Evolutionary conservation across 805 yeast species (phyloP).

Genomic region (Lipomyces spencermartinsiae): DNA sequence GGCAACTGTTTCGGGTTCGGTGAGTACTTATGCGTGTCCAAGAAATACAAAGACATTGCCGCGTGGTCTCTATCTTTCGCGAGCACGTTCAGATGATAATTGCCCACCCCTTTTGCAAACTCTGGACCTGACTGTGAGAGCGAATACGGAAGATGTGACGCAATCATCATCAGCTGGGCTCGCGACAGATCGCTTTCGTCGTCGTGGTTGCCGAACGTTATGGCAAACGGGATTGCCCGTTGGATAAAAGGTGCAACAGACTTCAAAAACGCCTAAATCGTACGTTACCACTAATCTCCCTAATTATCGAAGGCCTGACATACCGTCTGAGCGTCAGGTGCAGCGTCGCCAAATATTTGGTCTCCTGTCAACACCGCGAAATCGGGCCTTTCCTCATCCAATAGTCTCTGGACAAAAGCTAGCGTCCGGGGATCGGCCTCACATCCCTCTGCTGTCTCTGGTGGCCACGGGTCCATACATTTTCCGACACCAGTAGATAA

Average conservation of each 20-base stretch:
- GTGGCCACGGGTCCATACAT: conserved; percentile 65
- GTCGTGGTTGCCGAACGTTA: conserved; percentile 92
- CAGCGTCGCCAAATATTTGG: conserved; percentile 79
- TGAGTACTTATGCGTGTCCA: conserved; percentile 85
- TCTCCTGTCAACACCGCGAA: conserved; percentile 89
- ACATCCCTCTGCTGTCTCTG: conserved; percentile 54
- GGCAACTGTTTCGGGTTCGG: conserved; percentile 56
- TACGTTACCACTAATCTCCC: background rate
- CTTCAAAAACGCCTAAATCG: conserved; percentile 61
- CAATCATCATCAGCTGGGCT: conserved; percentile 61
- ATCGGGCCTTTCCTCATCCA: conserved; percentile 82
- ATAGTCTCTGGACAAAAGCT: conserved; percentile 62
- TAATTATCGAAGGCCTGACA: background rate
- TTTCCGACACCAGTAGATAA: conserved; percentile 81
- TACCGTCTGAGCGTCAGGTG: conserved; percentile 79
- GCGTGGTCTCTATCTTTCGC: conserved; percentile 51
- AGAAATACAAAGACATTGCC: conserved; percentile 68
- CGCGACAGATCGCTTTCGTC: conserved; percentile 79
- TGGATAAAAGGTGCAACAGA: conserved; percentile 71
- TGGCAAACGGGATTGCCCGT: conserved; percentile 79
- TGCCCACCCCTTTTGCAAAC: conserved; percentile 81
- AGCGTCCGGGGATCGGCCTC: conserved; percentile 79
- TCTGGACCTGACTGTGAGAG: conserved; percentile 67
- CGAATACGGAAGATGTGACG: conserved; percentile 71
- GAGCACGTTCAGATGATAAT: conserved; percentile 65